Percentiles rank a stretch among this genome's conserved stretches.
Evolutionary conservation across 1,284 basidiomycete genomes (phyloP).

Genomic region (Abortiporus biennis): DNA sequence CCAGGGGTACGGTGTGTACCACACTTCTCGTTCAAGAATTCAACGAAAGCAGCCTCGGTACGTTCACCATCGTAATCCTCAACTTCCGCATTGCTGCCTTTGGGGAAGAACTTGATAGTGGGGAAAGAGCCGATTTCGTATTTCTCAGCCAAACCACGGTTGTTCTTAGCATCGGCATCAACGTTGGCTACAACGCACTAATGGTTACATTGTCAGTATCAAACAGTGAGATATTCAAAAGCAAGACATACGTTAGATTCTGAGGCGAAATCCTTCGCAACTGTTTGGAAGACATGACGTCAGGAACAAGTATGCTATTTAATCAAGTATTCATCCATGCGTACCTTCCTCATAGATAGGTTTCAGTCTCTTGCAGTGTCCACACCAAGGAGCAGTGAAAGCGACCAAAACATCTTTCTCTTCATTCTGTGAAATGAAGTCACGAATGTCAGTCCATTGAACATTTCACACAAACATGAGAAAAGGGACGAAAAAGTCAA

Average conservation of each 20-base stretch:
- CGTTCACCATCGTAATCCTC: constrained; percentile 67
- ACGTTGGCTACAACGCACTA: constrained; percentile 87
- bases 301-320: not conserved
- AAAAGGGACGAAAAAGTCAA: too few species aligned
- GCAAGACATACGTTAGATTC: constrained; percentile 61
- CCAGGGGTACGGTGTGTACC: constrained; percentile 80
- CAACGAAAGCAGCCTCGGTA: constrained; percentile 63
- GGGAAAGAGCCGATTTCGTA: constrained; percentile 80
- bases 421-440: constrained; percentile 44
- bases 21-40: constrained; percentile 83
- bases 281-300: too few species aligned
- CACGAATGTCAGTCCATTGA: too few species aligned
- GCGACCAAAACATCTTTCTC: constrained; percentile 85
- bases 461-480: too few species aligned
- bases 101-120: constrained; percentile 94
- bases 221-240: not conserved
- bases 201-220: not conserved
- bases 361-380: constrained; percentile 85
- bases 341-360: constrained; percentile 75
- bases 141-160: constrained; percentile 68
- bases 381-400: constrained; percentile 88
- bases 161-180: constrained; percentile 82
- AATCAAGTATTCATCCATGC: not conserved
- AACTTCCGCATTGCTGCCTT: constrained; percentile 47
- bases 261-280: constrained; percentile 72